phyloP scores from a whole-genome alignment of 2,329 filamentous ascomycete genomes.

The Colletotrichum coccodes region DNA sequence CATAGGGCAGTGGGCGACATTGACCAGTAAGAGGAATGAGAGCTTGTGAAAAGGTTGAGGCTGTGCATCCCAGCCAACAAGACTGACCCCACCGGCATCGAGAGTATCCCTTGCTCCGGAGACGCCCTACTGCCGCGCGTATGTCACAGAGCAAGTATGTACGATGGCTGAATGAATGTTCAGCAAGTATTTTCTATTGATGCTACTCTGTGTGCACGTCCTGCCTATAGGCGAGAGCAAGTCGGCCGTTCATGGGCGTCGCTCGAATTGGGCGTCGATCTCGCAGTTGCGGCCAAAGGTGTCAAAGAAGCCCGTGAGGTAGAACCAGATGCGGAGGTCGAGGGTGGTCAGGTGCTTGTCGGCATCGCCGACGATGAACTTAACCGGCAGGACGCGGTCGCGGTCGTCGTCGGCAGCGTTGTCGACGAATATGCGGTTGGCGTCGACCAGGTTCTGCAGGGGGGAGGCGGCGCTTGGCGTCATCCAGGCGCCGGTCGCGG shows the following conservation, averaged over 20 bases:
- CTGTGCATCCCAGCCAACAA: neutral
- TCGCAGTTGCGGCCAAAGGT: neutral
- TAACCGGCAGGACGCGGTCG: neutral
- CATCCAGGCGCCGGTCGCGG: neutral
- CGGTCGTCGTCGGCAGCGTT: neutral
- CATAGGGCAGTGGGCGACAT: neutral
- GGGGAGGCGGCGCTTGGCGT: neutral
- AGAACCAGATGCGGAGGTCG: neutral
- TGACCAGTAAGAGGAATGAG: too few relatives aligned
- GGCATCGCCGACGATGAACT: neutral
- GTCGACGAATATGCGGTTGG: neutral
- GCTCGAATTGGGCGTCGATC: neutral
- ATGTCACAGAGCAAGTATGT: neutral
- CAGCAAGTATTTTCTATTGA: neutral
- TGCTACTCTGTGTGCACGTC: neutral
- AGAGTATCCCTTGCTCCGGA: too few relatives aligned
- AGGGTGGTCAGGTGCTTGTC: neutral
- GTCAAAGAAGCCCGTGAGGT: neutral
- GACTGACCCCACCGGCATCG: too few relatives aligned
- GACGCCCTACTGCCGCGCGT: too few relatives aligned
- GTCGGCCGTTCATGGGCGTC: too few relatives aligned
- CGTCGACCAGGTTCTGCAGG: neutral
- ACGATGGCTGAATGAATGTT: too few relatives aligned
- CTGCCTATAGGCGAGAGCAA: too few relatives aligned
- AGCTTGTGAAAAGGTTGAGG: neutral